Conservation (phyloP, 352 stramenopile genomes). For the Phytophthora europaea region DNA sequence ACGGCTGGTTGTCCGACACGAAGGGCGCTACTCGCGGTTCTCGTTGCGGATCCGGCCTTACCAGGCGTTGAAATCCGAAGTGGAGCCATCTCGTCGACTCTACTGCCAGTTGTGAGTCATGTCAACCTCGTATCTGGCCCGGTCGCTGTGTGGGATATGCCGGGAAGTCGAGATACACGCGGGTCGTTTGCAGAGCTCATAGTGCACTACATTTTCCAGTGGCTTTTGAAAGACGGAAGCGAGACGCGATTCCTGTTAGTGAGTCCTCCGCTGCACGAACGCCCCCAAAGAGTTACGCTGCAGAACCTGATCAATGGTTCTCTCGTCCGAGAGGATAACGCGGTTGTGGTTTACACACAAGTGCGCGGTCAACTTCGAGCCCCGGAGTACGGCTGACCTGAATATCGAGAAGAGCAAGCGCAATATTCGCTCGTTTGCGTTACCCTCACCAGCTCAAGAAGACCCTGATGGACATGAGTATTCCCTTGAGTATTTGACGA, state of each 20-base stretch:
- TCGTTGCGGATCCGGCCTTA: slow-evolving; percentile 5
- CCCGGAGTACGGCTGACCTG: slow-evolving; percentile 20
- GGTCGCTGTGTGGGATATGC: slow-evolving; percentile 35
- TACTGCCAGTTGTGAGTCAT: slow-evolving; percentile 21
- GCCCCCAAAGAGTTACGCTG: slow-evolving; percentile 13
- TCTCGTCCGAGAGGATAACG: slow-evolving; percentile 23
- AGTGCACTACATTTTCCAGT: slow-evolving; percentile 28
- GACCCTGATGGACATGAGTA: slow-evolving; percentile 20
- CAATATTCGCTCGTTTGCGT: slow-evolving; percentile 13
- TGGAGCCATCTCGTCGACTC: slow-evolving; percentile 7
- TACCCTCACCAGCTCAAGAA: slow-evolving; percentile 1
- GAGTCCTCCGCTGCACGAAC: slow-evolving; percentile 23
- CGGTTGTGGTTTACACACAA: slow-evolving; percentile 33
- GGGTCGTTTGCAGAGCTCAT: slow-evolving; percentile 27
- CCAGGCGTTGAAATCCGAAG: slow-evolving; percentile 20
- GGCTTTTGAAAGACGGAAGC: slow-evolving; percentile 20
- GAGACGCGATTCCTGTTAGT: slow-evolving; percentile 23
- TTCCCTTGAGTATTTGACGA: slow-evolving; percentile 2
- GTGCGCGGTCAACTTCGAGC: slow-evolving; percentile 25
- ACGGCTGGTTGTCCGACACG: slow-evolving; percentile 13
- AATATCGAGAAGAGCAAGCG: slow-evolving; percentile 18
- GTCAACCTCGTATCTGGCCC: neutral
- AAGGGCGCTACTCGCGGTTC: slow-evolving; percentile 11
- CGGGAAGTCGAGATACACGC: slow-evolving; percentile 28
- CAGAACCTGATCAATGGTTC: slow-evolving; percentile 26